Evolutionary conservation across 1,139 yeast species (phyloP).

Genomic region (Kodamaea sp.): DNA sequence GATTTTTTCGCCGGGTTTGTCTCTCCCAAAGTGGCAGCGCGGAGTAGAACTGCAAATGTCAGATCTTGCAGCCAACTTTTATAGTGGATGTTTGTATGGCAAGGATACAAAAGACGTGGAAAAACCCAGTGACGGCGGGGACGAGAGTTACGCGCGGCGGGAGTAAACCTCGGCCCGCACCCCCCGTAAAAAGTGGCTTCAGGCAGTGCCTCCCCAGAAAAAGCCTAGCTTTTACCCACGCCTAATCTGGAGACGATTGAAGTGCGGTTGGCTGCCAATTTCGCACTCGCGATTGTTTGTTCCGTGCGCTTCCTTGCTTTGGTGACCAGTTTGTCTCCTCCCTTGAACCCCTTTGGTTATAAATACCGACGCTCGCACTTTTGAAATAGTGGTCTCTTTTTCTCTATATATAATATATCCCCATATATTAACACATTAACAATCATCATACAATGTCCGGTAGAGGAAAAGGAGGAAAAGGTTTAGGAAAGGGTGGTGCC

Average conservation of each 20-base stretch:
- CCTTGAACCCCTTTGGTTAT: neutral
- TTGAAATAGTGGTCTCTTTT: neutral
- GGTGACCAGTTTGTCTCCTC: too few relatives aligned
- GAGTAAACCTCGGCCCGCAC: slow-evolving; percentile 1
- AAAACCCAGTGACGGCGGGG: neutral
- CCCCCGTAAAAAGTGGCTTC: slow-evolving; percentile 2
- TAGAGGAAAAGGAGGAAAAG: slow-evolving; percentile 99
- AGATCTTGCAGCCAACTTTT: neutral
- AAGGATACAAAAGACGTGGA: neutral
- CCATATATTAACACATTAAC: slow-evolving; percentile 4
- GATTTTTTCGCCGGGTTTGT: slow-evolving; percentile 1
- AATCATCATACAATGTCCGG: slow-evolving; percentile 74
- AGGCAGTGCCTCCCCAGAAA: too few relatives aligned
- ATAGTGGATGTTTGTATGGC: neutral
- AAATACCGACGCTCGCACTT: slow-evolving; percentile 2
- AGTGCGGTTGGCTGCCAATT: neutral
- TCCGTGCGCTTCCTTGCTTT: neutral
- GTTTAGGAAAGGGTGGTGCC: slow-evolving; percentile 99
- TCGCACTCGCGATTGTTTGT: neutral
- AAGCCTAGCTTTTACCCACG: too few relatives aligned
- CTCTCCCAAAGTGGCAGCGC: too few relatives aligned
- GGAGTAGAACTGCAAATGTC: too few relatives aligned
- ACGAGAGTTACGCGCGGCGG: neutral
- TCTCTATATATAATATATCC: slow-evolving; percentile 1
- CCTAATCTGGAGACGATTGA: neutral